Evolutionary conservation across 129 eudicot genomes (phyloP).

Genomic region (Escallonia rubra): DNA sequence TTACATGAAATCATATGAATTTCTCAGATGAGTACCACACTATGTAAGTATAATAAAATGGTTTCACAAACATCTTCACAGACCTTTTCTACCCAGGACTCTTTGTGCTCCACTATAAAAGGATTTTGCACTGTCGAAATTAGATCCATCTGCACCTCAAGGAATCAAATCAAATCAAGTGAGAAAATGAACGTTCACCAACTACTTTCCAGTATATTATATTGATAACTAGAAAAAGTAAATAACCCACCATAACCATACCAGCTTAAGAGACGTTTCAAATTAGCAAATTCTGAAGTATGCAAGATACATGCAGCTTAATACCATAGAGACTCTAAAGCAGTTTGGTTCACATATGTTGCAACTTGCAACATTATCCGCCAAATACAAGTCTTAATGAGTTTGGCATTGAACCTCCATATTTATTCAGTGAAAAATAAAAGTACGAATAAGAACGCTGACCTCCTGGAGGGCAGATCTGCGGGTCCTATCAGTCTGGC

Average conservation of each 20-base stretch:
- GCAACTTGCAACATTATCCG: no score
- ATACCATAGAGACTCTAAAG: no score
- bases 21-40: no score
- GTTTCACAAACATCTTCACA: slow-evolving; percentile 8
- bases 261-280: not conserved
- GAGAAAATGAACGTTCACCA: not conserved
- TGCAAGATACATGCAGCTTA: not conserved
- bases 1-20: no score
- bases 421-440: not conserved
- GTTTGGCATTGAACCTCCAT: no score
- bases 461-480: slow-evolving; percentile 93
- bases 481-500: slow-evolving; percentile 84
- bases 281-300: not conserved
- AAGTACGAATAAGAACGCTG: slow-evolving; percentile 1
- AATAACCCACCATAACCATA: not conserved
- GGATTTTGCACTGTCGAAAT: slow-evolving; percentile 71
- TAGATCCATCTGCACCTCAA: slow-evolving; percentile 79
- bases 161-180: not conserved
- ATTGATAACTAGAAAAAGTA: not conserved
- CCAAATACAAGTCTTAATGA: no score
- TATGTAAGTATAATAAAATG: not conserved
- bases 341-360: no score
- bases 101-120: slow-evolving; percentile 88
- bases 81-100: slow-evolving; percentile 98
- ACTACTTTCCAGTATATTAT: no score